Evolutionary conservation across 192 early-diverging fungal genomes (phyloP).

Genomic region (Rhizophagus prolifer): DNA sequence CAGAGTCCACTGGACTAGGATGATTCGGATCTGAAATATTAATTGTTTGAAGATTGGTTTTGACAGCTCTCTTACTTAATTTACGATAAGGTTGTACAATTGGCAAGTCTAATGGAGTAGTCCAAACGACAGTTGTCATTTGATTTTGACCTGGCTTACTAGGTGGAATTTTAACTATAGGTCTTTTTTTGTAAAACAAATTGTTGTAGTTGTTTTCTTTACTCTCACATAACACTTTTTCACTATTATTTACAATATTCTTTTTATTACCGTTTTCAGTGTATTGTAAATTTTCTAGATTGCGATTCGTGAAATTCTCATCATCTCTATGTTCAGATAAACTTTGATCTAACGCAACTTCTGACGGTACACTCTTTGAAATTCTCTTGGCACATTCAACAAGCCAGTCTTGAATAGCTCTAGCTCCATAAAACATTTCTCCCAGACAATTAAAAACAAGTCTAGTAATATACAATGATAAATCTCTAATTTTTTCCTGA

Average conservation of each 20-base stretch:
- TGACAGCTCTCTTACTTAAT: conserved; percentile 56
- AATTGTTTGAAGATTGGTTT: conserved; percentile 81
- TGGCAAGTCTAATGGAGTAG: conserved; percentile 89
- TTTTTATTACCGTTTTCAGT: neutral
- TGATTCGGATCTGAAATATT: conserved; percentile 67
- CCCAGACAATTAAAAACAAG: conserved; percentile 84
- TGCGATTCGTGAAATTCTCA: conserved; percentile 34
- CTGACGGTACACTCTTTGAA: conserved; percentile 69
- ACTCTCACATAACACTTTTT: neutral
- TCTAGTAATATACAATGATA: conserved; percentile 74
- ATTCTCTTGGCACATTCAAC: conserved; percentile 83
- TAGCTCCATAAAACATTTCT: conserved; percentile 87
- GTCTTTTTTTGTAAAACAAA: conserved; percentile 7
- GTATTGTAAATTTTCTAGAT: conserved; percentile 22
- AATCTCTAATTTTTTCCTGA: conserved; percentile 58
- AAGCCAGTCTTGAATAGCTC: conserved; percentile 92
- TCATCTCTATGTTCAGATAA: conserved; percentile 27
- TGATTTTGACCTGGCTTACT: conserved; percentile 49
- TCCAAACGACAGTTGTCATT: conserved; percentile 95
- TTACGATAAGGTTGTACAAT: conserved; percentile 97
- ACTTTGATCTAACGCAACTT: conserved; percentile 34
- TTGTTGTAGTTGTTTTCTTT: neutral
- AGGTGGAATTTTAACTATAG: conserved; percentile 4
- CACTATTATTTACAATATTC: neutral
- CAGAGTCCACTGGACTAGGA: conserved; percentile 78